phyloP scores from a whole-genome alignment of 2,329 filamentous ascomycete species.

The Beauveria brongniartii region DNA sequence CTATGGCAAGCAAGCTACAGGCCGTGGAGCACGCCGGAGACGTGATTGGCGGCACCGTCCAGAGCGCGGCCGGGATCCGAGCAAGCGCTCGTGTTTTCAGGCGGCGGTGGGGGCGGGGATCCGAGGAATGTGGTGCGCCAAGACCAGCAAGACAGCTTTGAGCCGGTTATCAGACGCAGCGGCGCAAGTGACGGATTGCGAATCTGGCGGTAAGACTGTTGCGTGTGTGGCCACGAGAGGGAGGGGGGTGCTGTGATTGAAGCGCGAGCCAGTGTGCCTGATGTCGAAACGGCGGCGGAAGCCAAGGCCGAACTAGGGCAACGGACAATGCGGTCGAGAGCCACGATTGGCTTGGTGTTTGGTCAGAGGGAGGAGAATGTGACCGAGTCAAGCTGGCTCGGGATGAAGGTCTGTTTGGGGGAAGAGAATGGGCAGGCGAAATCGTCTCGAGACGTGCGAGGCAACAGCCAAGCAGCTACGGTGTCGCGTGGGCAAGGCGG shows the following conservation, averaged over 20 bases:
- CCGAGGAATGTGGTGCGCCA: not conserved
- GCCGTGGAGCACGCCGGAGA: not conserved
- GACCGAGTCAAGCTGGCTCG: not conserved
- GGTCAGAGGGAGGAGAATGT: not conserved
- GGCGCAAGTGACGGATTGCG: no score
- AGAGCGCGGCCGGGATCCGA: not conserved
- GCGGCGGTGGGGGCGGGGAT: not conserved
- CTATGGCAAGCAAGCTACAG: not conserved
- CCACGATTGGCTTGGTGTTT: not conserved
- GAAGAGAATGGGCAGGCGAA: not conserved
- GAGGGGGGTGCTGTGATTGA: no score
- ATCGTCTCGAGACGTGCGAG: not conserved
- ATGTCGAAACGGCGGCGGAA: not conserved
- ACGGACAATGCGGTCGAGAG: not conserved
- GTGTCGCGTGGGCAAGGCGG: not conserved
- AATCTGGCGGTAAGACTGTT: no score
- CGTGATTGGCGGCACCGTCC: not conserved
- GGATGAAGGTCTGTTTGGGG: not conserved
- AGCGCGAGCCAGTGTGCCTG: not conserved
- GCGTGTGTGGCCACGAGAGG: no score
- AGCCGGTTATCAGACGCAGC: no score
- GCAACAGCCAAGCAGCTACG: not conserved
- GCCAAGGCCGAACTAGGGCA: not conserved
- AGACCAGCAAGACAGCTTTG: not conserved
- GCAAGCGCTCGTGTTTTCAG: not conserved